Base-by-base conservation (phyloP, 768 basidiomycete species). In the Lactarius evosmus region DNA sequence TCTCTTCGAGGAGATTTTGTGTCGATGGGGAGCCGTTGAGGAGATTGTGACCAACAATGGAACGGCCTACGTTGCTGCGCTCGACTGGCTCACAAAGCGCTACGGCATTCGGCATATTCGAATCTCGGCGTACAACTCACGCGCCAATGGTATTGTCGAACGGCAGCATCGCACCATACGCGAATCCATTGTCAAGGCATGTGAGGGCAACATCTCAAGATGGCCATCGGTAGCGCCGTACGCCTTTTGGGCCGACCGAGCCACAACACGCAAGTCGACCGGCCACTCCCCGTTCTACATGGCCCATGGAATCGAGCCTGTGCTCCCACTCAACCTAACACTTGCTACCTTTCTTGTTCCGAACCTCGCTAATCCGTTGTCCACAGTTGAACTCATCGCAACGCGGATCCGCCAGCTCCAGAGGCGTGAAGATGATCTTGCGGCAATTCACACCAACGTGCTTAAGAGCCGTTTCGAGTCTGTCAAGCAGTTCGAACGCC, bases 41-140 rank as follows among this genome's bases (percentile, higher is more conserved):
- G 36, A 38, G 14, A 38, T 38, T 38, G 40, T 41, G 5, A 41
- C 40, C 0, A 19, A 41, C 40, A 41, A 41, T 7, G 40, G 40
- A 4, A 17, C 40, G 11, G 40, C 40, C 1, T 41, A 14, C 7
- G 40, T 41, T 2, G 19, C 40, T 6, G 40, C 7, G 19, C 40
- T 41, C 1, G 19, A 19, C 7, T 19, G 5, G 11, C 40, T 41
- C 17, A 19, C 40, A 7, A 3, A 19, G 4, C 40, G 40, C 3
- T 77, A 77, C 51, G 57, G 63, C 11, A 78, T 82, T 17, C 56
- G 65, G 0, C 77, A 79, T 38, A 80, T 82, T 16, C 62, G 70
- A 0, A 79, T 82, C 3, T 78, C 74, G 0, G 68, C 74, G 0
- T 82, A 81, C 69, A 82, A 82, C 58, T 79, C 75, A 0, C 72